These are phyloP conservation scores for Aspergillus felis DNA, from an alignment of 2,329 filamentous ascomycete species.

Conservation along the genomic window DNA sequence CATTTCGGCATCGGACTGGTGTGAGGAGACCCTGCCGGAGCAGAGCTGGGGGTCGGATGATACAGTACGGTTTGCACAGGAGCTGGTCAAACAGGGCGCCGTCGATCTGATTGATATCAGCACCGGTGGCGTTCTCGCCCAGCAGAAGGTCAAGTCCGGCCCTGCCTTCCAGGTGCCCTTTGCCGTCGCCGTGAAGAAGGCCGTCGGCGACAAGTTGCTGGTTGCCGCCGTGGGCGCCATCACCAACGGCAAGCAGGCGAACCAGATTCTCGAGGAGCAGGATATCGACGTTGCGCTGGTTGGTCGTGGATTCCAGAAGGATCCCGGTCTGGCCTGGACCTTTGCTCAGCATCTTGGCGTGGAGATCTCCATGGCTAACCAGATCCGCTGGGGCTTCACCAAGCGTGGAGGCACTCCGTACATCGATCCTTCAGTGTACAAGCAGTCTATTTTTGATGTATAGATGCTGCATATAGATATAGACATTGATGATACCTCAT, in stretches of 20 bases:
- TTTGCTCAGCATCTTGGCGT: conserved; percentile 70
- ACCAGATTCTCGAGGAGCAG: conserved; percentile 52
- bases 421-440: conserved; percentile 18
- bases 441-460: conserved; percentile 17
- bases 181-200: conserved; percentile 67
- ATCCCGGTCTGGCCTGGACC: conserved; percentile 72
- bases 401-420: conserved; percentile 15
- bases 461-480: conserved; percentile 2
- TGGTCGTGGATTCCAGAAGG: conserved; percentile 74
- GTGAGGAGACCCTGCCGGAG: conserved; percentile 56
- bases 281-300: conserved; percentile 67
- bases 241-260: conserved; percentile 64
- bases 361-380: conserved; percentile 66
- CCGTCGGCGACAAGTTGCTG: conserved; percentile 65
- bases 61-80: conserved; percentile 58
- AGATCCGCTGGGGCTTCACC: conserved; percentile 60
- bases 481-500: not conserved
- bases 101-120: conserved; percentile 83
- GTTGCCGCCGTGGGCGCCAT: conserved; percentile 75
- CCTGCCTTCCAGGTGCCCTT: conserved; percentile 72
- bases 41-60: conserved; percentile 67
- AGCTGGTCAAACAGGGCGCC: conserved; percentile 63
- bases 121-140: conserved; percentile 65
- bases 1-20: conserved; percentile 72
- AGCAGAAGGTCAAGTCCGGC: conserved; percentile 42